Evolutionary conservation across 306 rosid species (phyloP).

Genomic region (Betula pendula): DNA sequence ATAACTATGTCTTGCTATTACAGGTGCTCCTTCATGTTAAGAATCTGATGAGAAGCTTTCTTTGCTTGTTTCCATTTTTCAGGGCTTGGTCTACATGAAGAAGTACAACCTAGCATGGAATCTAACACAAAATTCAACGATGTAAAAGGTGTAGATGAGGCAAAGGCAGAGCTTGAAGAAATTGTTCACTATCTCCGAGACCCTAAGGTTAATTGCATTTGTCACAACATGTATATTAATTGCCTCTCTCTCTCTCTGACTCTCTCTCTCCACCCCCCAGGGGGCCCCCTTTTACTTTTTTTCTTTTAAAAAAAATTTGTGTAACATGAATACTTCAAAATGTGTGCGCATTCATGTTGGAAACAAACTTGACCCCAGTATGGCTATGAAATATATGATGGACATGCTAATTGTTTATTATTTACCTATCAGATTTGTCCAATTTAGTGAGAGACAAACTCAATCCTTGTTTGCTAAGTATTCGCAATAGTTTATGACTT

Average conservation of each 20-base stretch:
- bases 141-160: slow-evolving; percentile 92
- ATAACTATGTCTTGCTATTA: slow-evolving; percentile 31
- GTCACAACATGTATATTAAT: neutral
- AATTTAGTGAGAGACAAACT: neutral
- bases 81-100: slow-evolving; percentile 69
- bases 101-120: slow-evolving; percentile 75
- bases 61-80: slow-evolving; percentile 24
- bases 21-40: slow-evolving; percentile 4
- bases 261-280: too few relatives aligned
- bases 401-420: neutral
- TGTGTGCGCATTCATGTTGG: neutral
- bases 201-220: slow-evolving; percentile 62
- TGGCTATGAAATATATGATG: neutral
- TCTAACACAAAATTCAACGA: slow-evolving; percentile 74
- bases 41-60: slow-evolving; percentile 14
- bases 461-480: neutral
- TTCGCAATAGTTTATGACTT: neutral
- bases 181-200: slow-evolving; percentile 88
- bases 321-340: neutral
- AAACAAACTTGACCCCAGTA: neutral
- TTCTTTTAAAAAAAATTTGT: too few relatives aligned
- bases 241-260: neutral
- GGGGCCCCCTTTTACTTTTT: too few relatives aligned
- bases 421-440: neutral
- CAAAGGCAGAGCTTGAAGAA: slow-evolving; percentile 89